phyloP scores from a whole-genome alignment of 106 monocot species.

The Dactylorhiza incarnata region DNA sequence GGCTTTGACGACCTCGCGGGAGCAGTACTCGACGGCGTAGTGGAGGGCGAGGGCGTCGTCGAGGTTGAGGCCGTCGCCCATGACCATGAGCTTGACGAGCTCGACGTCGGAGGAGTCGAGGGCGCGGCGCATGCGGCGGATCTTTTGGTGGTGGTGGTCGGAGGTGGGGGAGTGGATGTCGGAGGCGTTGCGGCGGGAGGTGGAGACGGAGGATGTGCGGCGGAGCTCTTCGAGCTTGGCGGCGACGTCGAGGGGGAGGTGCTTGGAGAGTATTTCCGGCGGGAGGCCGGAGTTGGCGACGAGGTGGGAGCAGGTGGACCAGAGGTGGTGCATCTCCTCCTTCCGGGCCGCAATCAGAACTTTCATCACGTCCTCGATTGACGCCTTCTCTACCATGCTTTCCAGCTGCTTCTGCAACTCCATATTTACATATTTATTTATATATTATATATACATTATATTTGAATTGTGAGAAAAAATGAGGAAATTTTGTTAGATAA shows the following conservation, averaged over 20 bases:
- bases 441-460: too few species aligned
- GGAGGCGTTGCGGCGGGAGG: conserved; percentile 15
- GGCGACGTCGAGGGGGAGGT: conserved; percentile 80
- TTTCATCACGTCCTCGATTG: conserved; percentile 96
- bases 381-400: conserved; percentile 84
- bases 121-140: conserved; percentile 93
- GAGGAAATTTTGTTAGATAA: too few species aligned
- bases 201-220: conserved; percentile 45
- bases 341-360: conserved; percentile 75
- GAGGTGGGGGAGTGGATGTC: conserved; percentile 12
- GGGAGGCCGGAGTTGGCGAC: conserved; percentile 90
- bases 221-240: conserved; percentile 83
- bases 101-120: conserved; percentile 95
- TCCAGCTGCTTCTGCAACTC: conserved; percentile 84
- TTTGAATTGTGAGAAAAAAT: too few species aligned
- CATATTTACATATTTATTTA: too few species aligned
- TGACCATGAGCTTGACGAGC: conserved; percentile 91
- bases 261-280: conserved; percentile 82
- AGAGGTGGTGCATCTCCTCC: conserved; percentile 86
- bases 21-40: conserved; percentile 87
- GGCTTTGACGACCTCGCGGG: conserved; percentile 89
- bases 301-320: conserved; percentile 78
- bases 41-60: conserved; percentile 88
- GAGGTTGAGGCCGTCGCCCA: conserved; percentile 92
- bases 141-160: conserved; percentile 80